These are phyloP conservation scores for Linnemannia hyalina DNA, from an alignment of 192 early-diverging fungal species.

Conservation along the genomic window DNA sequence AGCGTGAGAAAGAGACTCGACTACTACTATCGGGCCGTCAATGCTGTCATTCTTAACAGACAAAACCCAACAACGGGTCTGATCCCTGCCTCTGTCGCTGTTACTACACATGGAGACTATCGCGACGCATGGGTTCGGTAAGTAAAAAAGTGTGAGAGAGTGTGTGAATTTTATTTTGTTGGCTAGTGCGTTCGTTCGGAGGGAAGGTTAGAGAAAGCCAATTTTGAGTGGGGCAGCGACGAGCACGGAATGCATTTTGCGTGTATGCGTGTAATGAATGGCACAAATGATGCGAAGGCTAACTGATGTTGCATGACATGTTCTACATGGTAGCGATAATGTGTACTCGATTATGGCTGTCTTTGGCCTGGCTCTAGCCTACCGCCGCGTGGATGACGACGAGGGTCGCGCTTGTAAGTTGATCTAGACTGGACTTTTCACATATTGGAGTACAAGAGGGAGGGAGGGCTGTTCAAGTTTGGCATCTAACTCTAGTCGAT, in stretches of 20 bases:
- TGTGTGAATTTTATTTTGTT: neutral
- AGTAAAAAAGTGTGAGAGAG: neutral
- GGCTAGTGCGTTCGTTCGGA: neutral
- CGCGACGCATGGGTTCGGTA: constrained; percentile 90
- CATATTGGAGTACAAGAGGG: neutral
- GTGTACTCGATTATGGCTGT: constrained; percentile 90
- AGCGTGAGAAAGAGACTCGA: constrained; percentile 68
- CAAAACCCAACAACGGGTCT: constrained; percentile 87
- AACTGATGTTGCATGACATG: constrained; percentile 2
- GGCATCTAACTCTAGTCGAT: neutral
- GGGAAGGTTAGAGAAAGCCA: neutral
- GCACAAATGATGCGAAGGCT: too few species aligned
- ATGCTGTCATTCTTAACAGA: constrained; percentile 78
- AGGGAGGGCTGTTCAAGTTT: neutral
- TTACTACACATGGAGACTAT: constrained; percentile 89
- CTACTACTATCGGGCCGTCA: constrained; percentile 80
- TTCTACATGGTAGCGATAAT: constrained; percentile 72
- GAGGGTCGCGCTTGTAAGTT: constrained; percentile 82
- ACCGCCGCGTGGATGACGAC: constrained; percentile 86
- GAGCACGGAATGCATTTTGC: neutral
- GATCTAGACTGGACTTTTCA: neutral
- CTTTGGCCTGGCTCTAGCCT: constrained; percentile 86
- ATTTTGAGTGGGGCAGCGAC: neutral
- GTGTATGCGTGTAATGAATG: too few species aligned
- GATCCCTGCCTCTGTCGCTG: constrained; percentile 88